Base-by-base conservation (phyloP, 805 yeast genomes). In the Candida chilensis region DNA sequence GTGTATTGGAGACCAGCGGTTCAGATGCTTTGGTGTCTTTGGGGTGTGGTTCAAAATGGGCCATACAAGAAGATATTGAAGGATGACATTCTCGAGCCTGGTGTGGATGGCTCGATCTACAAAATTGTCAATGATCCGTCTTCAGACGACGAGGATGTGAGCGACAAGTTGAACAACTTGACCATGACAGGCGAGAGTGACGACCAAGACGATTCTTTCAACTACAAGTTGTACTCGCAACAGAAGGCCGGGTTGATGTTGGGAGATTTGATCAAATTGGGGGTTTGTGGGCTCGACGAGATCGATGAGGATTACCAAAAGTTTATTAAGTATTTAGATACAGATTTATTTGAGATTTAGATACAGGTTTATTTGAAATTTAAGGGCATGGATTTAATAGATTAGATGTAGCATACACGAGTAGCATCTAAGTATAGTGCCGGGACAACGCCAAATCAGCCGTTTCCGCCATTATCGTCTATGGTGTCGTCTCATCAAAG, bases 1-100 rank as follows among this genome's bases (percentile, higher is more conserved):
- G 57, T 73, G 2, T 63, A 65, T 32, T 90, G 96, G 95, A 68
- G 96, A 45, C 75, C 94, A 1, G 62, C 85, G 0, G 90, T 74
- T 15, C 80, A 80, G 29, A 62, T 83, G 7, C 73, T 69, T 47
- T 90, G 98, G 98, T 68, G 80, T 4, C 48, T 88, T 17, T 90
- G 98, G 98, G 97, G 95, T 1, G 67, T 92, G 26, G 70, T 92
- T 20, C 94, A 85, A 50, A 75, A 80, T 40, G 86, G 55, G 30
- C 65, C 60, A n/a, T 30, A 44, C 29, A 50, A 39, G 35, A 30
- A 27, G 38, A 41, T 24, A 29, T 43, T 12, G 32, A 34, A 24
- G 36, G 25, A 53, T 32, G 56, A 48, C 17, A 47, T 48, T 11
- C 49, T 56, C 18, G 68, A 61, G 33, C 42, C 60, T n/a, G 84